These are phyloP conservation scores for Aegilops umbellulata DNA, from an alignment of 176 grass and related monocot genomes.

Conservation along the genomic window DNA sequence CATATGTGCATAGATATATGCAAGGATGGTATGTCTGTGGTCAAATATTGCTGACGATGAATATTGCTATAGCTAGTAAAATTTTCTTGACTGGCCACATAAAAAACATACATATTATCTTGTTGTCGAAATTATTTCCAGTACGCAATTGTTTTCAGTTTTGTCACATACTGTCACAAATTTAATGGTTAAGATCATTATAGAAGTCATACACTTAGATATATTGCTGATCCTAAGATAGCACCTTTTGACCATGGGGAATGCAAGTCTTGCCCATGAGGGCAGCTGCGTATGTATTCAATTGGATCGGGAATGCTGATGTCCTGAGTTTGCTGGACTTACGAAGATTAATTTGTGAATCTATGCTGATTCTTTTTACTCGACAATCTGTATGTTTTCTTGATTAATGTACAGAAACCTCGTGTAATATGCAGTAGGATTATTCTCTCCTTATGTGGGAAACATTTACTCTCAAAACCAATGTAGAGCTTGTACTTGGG, in stretches of 20 bases:
- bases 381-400: neutral
- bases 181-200: neutral
- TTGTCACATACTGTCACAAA: neutral
- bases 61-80: neutral
- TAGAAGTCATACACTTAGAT: neutral
- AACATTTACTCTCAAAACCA: neutral
- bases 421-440: neutral
- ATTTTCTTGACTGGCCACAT: neutral
- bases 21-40: too few relatives aligned
- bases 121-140: neutral
- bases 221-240: neutral
- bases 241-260: neutral
- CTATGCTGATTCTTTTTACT: neutral
- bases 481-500: neutral
- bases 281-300: neutral
- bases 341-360: neutral
- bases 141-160: neutral
- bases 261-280: neutral
- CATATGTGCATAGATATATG: neutral
- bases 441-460: neutral
- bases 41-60: neutral
- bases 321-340: neutral
- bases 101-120: neutral
- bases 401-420: neutral
- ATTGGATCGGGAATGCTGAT: neutral